Conservation (phyloP, 208 protist genomes). For the Blastocrithidia nonstop region DNA sequence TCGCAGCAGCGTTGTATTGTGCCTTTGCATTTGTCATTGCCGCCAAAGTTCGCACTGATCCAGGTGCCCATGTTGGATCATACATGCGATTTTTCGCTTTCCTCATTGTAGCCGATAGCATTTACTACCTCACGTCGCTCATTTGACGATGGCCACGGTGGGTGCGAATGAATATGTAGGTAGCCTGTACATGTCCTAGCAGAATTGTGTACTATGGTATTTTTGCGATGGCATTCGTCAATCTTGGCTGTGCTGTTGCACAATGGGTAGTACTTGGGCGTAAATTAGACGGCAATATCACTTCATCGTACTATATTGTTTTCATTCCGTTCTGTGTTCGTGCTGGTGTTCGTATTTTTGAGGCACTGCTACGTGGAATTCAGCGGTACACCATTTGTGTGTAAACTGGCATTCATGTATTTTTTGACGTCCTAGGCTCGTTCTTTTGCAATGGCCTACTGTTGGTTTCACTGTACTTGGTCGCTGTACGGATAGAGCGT, state of each 20-base stretch:
- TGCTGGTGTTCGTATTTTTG: constrained; percentile 41
- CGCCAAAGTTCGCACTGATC: constrained; percentile 13
- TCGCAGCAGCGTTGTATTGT: constrained; percentile 42
- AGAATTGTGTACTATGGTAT: constrained; percentile 50
- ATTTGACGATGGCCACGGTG: constrained; percentile 72
- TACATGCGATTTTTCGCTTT: constrained; percentile 41
- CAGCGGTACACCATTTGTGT: constrained; percentile 59
- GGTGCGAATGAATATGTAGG: constrained; percentile 55
- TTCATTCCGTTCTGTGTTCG: constrained; percentile 60
- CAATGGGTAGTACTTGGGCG: constrained; percentile 66
- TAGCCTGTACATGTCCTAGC: constrained; percentile 34
- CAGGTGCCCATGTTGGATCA: constrained; percentile 10
- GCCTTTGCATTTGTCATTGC: constrained; percentile 42
- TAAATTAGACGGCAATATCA: constrained; percentile 38
- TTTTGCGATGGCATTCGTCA: constrained; percentile 43
- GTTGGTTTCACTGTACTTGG: constrained; percentile 67
- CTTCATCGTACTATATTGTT: constrained; percentile 54
- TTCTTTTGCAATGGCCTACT: constrained; percentile 73
- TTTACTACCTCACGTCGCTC: constrained; percentile 74
- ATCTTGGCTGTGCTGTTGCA: constrained; percentile 43
- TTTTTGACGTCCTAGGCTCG: constrained; percentile 68
- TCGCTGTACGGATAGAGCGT: constrained; percentile 48
- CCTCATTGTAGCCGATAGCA: constrained; percentile 52
- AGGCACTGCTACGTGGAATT: constrained; percentile 58
- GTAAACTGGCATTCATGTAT: constrained; percentile 27